Percentiles rank a stretch among this genome's conserved stretches.
These are phyloP conservation scores for Schizosaccharomyces octosporus DNA, from an alignment of 805 yeast genomes.

Conservation along the genomic window DNA sequence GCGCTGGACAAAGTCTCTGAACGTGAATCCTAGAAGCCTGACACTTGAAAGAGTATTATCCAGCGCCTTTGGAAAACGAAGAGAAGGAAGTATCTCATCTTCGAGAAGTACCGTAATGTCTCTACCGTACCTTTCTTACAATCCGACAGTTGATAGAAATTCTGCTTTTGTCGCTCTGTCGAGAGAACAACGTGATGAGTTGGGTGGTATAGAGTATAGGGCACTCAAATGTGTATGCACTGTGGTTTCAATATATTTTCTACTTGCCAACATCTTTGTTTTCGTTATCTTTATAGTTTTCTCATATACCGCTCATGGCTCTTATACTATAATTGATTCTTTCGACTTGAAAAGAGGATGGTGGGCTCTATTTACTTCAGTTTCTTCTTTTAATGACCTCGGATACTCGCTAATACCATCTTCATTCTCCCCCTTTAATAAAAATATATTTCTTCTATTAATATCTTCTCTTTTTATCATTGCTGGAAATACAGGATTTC, in stretches of 20 bases:
- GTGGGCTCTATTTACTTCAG: conserved; percentile 82
- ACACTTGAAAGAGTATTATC: conserved; percentile 6
- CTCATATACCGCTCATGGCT: conserved; percentile 22
- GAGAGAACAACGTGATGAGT: conserved; percentile 67
- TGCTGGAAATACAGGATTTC: conserved; percentile 89
- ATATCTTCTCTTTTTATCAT: conserved; percentile 46
- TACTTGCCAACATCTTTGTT: conserved; percentile 49
- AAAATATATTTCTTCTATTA: conserved; percentile 40
- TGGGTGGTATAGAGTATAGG: conserved; percentile 93
- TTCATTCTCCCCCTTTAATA: conserved; percentile 39
- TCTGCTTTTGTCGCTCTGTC: conserved; percentile 69
- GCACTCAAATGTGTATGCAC: conserved; percentile 55
- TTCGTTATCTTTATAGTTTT: conserved; percentile 19
- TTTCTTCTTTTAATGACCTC: conserved; percentile 56
- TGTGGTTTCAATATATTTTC: conserved; percentile 38
- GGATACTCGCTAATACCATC: conserved; percentile 66
- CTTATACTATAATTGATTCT: conserved; percentile 20
- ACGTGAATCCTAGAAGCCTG: neutral
- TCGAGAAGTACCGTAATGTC: conserved; percentile 19
- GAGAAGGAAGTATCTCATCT: conserved; percentile 6
- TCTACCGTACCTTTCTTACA: conserved; percentile 54
- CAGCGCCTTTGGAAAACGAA: conserved; percentile 4
- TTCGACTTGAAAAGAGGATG: conserved; percentile 55
- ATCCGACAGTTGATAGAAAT: conserved; percentile 77
- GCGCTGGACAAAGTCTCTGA: conserved; percentile 2